A percentile compares a stretch with the other conserved stretches of the same genome.
phyloP scores from a whole-genome alignment of 306 rosid species.

The Vigna radiata region DNA sequence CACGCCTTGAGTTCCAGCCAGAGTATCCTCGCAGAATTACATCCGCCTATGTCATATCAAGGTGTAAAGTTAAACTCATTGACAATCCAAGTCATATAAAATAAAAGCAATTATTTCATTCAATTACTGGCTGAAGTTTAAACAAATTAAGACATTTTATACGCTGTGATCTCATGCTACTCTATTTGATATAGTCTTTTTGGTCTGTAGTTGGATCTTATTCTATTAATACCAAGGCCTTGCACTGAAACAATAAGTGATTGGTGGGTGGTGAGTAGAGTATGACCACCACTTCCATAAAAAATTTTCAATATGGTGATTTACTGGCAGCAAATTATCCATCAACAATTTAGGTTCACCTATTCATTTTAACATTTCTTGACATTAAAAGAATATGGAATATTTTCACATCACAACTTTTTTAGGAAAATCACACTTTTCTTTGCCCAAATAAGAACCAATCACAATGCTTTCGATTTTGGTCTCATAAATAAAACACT shows the following conservation, averaged over 20 bases:
- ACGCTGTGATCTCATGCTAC: neutral
- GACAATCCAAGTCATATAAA: neutral
- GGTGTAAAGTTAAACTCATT: constrained; percentile 14
- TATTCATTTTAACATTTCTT: neutral
- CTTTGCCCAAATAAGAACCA: neutral
- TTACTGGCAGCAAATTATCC: too few species aligned
- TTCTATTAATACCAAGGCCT: neutral
- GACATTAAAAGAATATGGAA: neutral
- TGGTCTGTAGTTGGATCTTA: neutral
- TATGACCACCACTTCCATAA: constrained; percentile 5
- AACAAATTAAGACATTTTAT: neutral
- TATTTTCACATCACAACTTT: neutral
- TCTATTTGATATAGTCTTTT: constrained; percentile 16
- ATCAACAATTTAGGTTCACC: neutral
- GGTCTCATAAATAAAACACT: neutral
- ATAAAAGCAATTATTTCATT: neutral
- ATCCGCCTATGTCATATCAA: constrained; percentile 63
- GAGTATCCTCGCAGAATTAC: constrained; percentile 73
- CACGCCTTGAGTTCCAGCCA: constrained; percentile 93
- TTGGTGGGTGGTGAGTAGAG: neutral
- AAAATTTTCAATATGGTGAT: neutral
- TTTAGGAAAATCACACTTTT: too few species aligned
- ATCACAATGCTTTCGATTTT: neutral
- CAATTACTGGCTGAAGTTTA: neutral
- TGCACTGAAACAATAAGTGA: neutral